Conservation (phyloP, 257 asterid species). For the Fraxinus quadrangulata region DNA sequence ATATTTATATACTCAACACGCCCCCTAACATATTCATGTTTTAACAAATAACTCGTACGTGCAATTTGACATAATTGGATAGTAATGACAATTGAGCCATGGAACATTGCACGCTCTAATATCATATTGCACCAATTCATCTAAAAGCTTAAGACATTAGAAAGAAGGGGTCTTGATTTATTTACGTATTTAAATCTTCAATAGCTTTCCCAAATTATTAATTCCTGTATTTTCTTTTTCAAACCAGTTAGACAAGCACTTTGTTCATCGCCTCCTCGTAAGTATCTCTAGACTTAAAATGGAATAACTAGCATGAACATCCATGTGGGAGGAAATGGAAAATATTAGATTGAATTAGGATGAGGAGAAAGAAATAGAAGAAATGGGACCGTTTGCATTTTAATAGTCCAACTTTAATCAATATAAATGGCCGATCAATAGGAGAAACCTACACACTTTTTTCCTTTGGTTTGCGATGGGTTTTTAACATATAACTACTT, state of each 20-base stretch:
- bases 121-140: not conserved
- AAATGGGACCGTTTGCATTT: not conserved
- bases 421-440: not conserved
- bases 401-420: not conserved
- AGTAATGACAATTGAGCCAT: not conserved
- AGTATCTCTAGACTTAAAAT: not conserved
- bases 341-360: not conserved
- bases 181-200: not conserved
- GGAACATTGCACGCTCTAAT: not conserved
- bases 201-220: not conserved
- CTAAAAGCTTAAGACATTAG: not conserved
- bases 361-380: not conserved
- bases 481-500: not conserved
- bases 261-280: not conserved
- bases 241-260: not conserved
- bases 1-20: not conserved
- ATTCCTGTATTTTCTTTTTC: not conserved
- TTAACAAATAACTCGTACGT: not conserved
- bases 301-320: not conserved
- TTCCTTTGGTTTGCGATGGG: not conserved
- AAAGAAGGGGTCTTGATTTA: not conserved
- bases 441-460: not conserved
- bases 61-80: not conserved
- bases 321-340: not conserved
- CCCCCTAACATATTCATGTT: not conserved